Conservation (phyloP, 73 alveolate genomes). For the Paramecium tetraurelia region DNA sequence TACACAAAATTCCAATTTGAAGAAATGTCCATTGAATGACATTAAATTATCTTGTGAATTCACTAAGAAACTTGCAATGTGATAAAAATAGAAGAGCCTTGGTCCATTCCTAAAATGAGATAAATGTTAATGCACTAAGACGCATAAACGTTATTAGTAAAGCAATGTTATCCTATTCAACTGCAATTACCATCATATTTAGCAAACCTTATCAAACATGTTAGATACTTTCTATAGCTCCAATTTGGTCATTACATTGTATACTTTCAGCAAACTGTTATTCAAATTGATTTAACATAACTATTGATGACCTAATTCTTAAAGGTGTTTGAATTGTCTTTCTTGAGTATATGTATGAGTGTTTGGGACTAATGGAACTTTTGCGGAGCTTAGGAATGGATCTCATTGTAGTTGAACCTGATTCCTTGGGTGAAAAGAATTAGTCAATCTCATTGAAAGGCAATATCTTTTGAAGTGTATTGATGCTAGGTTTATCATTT, state of each 20-base stretch:
- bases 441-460: background rate
- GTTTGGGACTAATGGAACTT: background rate
- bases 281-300: background rate
- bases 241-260: background rate
- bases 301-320: background rate
- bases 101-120: background rate
- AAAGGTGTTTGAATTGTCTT: background rate
- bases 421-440: background rate
- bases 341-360: background rate
- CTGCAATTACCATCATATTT: conserved; percentile 26
- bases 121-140: conserved; percentile 13
- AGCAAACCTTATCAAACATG: background rate
- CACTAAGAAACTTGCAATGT: conserved; percentile 13
- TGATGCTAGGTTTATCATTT: background rate
- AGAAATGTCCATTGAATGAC: conserved; percentile 25
- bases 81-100: background rate
- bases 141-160: background rate
- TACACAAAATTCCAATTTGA: background rate
- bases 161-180: background rate
- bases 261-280: background rate
- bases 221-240: background rate
- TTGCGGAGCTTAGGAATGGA: background rate
- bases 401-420: conserved; percentile 13
- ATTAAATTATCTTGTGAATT: background rate
- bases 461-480: background rate